phyloP scores from a whole-genome alignment of 2,329 filamentous ascomycete species.

The Coniochaeta pulveracea region DNA sequence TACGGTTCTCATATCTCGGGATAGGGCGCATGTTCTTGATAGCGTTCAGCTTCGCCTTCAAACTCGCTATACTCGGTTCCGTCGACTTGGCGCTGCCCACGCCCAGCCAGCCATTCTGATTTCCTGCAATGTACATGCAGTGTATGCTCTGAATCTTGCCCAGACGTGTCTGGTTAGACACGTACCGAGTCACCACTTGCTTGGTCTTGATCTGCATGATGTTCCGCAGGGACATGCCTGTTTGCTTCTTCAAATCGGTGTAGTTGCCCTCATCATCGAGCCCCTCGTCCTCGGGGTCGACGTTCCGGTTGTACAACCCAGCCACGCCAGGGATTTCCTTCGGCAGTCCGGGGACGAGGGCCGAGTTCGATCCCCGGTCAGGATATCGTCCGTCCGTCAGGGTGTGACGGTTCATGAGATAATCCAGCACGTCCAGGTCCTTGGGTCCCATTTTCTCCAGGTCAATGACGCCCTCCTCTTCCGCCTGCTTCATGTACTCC shows the following conservation, averaged over 20 bases:
- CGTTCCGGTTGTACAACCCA: constrained; percentile 35
- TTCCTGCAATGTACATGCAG: constrained; percentile 72
- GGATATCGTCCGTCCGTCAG: too few species aligned
- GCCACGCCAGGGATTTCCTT: constrained; percentile 39
- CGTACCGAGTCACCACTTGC: constrained; percentile 59
- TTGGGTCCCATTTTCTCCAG: constrained; percentile 15
- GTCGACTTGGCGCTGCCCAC: constrained; percentile 84
- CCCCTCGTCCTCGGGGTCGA: constrained; percentile 37
- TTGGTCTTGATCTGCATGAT: constrained; percentile 53
- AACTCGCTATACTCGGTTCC: constrained; percentile 54
- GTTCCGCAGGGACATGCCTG: constrained; percentile 39
- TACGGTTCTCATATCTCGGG: constrained; percentile 79
- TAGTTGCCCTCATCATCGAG: constrained; percentile 39
- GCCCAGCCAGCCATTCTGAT: constrained; percentile 74
- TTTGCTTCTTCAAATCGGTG: constrained; percentile 40
- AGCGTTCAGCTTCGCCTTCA: constrained; percentile 69
- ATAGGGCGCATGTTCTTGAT: constrained; percentile 92
- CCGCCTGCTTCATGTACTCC: constrained; percentile 12
- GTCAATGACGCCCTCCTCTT: constrained; percentile 8
- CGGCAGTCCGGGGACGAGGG: constrained; percentile 37
- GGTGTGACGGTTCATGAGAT: constrained; percentile 22
- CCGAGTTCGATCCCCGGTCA: constrained; percentile 24
- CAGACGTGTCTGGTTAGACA: constrained; percentile 89
- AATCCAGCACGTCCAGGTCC: constrained; percentile 19
- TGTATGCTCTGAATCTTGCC: constrained; percentile 79